Conservation (phyloP, 2,329 filamentous ascomycete genomes). For the Colletotrichum sp. region DNA sequence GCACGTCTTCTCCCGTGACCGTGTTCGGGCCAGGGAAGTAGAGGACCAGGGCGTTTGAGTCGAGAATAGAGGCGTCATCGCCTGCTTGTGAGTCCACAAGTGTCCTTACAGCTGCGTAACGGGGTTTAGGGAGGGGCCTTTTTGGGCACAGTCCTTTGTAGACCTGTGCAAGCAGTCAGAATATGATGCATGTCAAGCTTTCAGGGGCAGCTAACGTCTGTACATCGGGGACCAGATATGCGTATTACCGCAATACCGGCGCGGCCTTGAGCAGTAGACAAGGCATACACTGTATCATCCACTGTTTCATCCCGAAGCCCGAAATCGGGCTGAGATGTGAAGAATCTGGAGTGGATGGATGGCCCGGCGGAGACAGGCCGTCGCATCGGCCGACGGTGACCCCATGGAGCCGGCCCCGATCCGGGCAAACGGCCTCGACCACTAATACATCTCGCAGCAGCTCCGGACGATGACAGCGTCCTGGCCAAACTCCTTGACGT, state of each 20-base stretch:
- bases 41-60: conserved; percentile 80
- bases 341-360: not conserved
- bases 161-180: conserved; percentile 39
- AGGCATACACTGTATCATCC: conserved; percentile 82
- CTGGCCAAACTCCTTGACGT: conserved; percentile 5
- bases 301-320: conserved; percentile 66
- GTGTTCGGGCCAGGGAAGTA: conserved; percentile 83
- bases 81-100: conserved; percentile 61
- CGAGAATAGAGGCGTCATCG: conserved; percentile 61
- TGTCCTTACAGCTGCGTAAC: conserved; percentile 74
- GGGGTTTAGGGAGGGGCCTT: conserved; percentile 48
- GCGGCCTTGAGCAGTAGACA: conserved; percentile 84
- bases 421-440: not conserved
- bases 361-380: too few species aligned
- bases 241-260: conserved; percentile 92
- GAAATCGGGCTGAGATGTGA: not conserved
- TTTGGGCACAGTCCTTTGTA: conserved; percentile 56
- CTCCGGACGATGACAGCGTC: not conserved
- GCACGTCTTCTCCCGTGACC: conserved; percentile 88
- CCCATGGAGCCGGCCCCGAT: not conserved
- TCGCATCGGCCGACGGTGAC: not conserved
- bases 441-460: conserved; percentile 9
- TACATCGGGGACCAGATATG: conserved; percentile 80
- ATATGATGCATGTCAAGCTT: not conserved
- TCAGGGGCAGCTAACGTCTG: conserved; percentile 53